A percentile compares a stretch with the other conserved stretches of the same genome.
phyloP scores from a whole-genome alignment of 192 early-diverging fungal species.

The Entophlyctis luteolus region DNA sequence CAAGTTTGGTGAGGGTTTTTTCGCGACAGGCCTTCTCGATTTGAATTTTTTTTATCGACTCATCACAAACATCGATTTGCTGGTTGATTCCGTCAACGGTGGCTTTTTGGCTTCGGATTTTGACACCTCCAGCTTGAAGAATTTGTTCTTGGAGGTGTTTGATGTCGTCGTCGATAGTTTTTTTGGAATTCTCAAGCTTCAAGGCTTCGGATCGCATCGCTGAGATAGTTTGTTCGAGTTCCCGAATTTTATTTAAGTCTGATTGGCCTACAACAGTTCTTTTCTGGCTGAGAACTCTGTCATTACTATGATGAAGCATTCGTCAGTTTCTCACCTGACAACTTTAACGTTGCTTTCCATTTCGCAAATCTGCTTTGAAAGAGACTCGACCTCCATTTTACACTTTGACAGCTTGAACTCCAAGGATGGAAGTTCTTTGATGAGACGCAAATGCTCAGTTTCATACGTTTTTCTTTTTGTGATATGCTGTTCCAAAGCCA shows the following conservation, averaged over 20 bases:
- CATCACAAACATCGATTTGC: slow-evolving; percentile 65
- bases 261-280: too few relatives aligned
- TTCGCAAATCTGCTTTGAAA: slow-evolving; percentile 64
- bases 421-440: slow-evolving; percentile 42
- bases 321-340: slow-evolving; percentile 58
- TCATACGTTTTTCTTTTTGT: slow-evolving; percentile 19
- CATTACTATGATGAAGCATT: too few relatives aligned
- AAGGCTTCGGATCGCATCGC: neutral
- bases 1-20: slow-evolving; percentile 70
- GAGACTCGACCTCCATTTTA: slow-evolving; percentile 68
- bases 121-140: slow-evolving; percentile 83
- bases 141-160: slow-evolving; percentile 81
- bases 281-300: too few relatives aligned
- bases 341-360: slow-evolving; percentile 60
- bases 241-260: slow-evolving; percentile 52
- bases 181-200: slow-evolving; percentile 46
- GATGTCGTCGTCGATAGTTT: slow-evolving; percentile 73
- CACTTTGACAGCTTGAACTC: slow-evolving; percentile 64
- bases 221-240: slow-evolving; percentile 24
- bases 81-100: slow-evolving; percentile 77
- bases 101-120: slow-evolving; percentile 79
- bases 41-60: slow-evolving; percentile 68
- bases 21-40: slow-evolving; percentile 70
- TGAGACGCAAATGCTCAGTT: slow-evolving; percentile 15
- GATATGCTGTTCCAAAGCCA: slow-evolving; percentile 8